A percentile compares a stretch with the other conserved stretches of the same genome.
Conservation (phyloP, 139 green algal species). For the Klebsormidium nitens region DNA sequence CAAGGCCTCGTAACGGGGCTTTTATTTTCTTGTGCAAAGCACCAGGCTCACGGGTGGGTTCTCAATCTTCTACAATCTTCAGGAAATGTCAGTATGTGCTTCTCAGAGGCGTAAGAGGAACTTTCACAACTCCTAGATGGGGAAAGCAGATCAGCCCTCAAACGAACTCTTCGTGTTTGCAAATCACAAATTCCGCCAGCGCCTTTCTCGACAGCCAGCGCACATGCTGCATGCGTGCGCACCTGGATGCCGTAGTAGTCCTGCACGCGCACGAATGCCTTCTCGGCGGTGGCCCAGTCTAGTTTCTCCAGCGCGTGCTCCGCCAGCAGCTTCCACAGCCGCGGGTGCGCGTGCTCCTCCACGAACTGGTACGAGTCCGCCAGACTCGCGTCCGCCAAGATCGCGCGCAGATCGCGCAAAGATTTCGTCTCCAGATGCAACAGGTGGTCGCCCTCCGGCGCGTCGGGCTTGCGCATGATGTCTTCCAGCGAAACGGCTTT, state of each 20-base stretch:
- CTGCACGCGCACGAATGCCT: slow-evolving; percentile 58
- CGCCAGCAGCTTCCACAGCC: slow-evolving; percentile 72
- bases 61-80: too few species aligned
- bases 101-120: too few species aligned
- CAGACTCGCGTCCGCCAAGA: slow-evolving; percentile 52
- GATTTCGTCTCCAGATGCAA: slow-evolving; percentile 59
- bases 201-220: too few species aligned
- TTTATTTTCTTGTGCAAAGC: too few species aligned
- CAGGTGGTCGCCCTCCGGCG: slow-evolving; percentile 55
- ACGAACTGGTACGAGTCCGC: slow-evolving; percentile 62
- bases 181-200: too few species aligned
- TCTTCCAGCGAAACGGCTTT: slow-evolving; percentile 55
- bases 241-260: slow-evolving; percentile 58
- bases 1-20: too few species aligned
- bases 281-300: slow-evolving; percentile 68
- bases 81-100: too few species aligned
- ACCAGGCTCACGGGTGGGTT: too few species aligned
- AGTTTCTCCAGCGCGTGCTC: slow-evolving; percentile 63
- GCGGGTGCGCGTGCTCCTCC: slow-evolving; percentile 54
- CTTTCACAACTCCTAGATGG: too few species aligned
- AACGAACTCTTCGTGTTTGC: too few species aligned
- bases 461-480: slow-evolving; percentile 59
- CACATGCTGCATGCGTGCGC: neutral
- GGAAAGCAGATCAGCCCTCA: too few species aligned
- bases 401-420: slow-evolving; percentile 55